These are phyloP conservation scores for Picochlorum sp. DNA, from an alignment of 139 green algal species.

Conservation along the genomic window DNA sequence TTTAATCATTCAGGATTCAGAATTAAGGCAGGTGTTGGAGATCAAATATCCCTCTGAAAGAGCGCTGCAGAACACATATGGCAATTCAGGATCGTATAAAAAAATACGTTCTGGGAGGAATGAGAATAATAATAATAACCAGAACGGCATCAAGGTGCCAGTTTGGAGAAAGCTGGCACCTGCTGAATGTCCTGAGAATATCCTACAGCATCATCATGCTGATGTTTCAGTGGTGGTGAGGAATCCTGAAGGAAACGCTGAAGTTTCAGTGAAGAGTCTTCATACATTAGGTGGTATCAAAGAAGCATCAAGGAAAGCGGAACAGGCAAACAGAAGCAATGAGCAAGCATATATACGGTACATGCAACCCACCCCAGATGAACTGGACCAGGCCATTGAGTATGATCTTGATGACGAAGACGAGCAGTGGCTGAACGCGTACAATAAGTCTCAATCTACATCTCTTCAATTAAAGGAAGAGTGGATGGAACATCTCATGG, in stretches of 20 bases:
- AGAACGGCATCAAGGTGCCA: constrained; percentile 16
- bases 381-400: constrained; percentile 58
- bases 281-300: neutral
- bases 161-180: constrained; percentile 5
- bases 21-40: constrained; percentile 30
- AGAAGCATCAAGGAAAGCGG: neutral
- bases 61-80: neutral
- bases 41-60: constrained; percentile 12
- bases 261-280: neutral
- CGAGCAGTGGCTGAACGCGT: constrained; percentile 81
- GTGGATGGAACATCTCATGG: constrained; percentile 36
- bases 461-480: constrained; percentile 21
- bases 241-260: neutral
- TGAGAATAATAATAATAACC: too few species aligned
- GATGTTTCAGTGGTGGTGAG: neutral
- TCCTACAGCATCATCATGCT: neutral
- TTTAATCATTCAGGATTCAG: constrained; percentile 30
- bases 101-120: too few species aligned
- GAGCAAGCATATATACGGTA: constrained; percentile 30
- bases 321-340: neutral
- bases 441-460: constrained; percentile 46
- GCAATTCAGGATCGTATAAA: neutral
- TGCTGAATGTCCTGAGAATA: constrained; percentile 10
- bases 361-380: constrained; percentile 34
- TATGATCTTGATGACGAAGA: constrained; percentile 96